Base-by-base conservation (phyloP, 2,329 filamentous ascomycete genomes). In the Monilinia vaccinii-corymbosi region DNA sequence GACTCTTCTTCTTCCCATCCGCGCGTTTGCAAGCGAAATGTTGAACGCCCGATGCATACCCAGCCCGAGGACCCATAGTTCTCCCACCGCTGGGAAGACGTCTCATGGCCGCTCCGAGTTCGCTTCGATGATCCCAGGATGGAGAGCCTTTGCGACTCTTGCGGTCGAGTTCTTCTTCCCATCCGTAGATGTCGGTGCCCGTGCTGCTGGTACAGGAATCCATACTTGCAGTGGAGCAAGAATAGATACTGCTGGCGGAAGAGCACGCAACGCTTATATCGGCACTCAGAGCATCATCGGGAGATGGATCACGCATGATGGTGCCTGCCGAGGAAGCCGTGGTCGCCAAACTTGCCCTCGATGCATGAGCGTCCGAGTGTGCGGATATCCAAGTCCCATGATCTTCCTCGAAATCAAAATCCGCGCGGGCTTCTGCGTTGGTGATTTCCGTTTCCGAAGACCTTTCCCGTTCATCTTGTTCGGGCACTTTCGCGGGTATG, bases 101-200 rank as follows among this genome's bases (percentile, higher is more conserved):
- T 31, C 65, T 60, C 11, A 62, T 42, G 2, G 67, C 64, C 18
- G 61, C 40, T 46, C 50, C 50, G 5, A 52, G 50, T 28, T 52
- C 50, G 11, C 36, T 52, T 31, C 50, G 50, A 28, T 53, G 59
- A 25, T 68, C 63, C 67, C 67, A 69, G 25, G 58, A 47, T 3
- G 51, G 45, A 11, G 58, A 62, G 14, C 50, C 44, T 55, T 71
- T 68, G 44, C 62, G 67, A 14, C 65, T 57, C 46, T 70, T 69
- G 25, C 72, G 71, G 11, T 75, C 72, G 23, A 77, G 71, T 63
- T 78, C 78, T 11, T 78, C 78, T 61, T 82, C 79, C 80, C 80
- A 83, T 14, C 80, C 80, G 60, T 82, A 82, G 5, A 75, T 65
- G 59, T 82, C 79, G 2, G 73, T 69, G 7, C 70, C 69, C 4